Base-by-base conservation (phyloP, 495 filamentous ascomycete genomes). In the Xanthoparmelia taractica region DNA sequence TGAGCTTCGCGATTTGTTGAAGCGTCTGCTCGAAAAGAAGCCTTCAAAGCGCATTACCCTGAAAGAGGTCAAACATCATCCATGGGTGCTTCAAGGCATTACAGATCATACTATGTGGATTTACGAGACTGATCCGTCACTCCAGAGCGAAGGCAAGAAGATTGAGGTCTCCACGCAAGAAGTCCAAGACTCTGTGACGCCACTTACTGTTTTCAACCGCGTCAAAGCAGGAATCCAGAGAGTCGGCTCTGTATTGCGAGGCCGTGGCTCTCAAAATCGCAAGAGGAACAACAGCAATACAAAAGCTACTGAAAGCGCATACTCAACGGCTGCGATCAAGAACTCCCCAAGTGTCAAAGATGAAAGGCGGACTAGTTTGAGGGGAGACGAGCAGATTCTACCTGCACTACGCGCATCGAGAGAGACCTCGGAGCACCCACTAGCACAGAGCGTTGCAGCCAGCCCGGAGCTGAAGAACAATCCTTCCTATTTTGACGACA, bases 81-180 rank as follows among this genome's bases (percentile, higher is more conserved):
- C 89, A n/a, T 99, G 94, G 92, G 87, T 96, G 40, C 79, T 92
- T n/a, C 73, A 85, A 54, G 93, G 87, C 50, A 82, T 99, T 54
- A 75, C 81, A 37, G 87, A 96, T 66, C 83, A 87, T 50, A 76
- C 82, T 29, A 76, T 78, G 4, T 99, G 94, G 94, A 82, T 97
- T 20, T 91, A 97, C 67, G 90, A 96, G 61, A 96, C 91, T 8
- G 95, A 99, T 72, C 92, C 93, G 8, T 85, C 81, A 29, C 82
- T 85, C 34, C 87, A 87, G 64, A 88, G 86, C 63, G 86, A 92
- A 60, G 91, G 91, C 64, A 87, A 90, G 74, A 90, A 85, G 76
- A 97, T 99, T 67, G 88, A 96, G 71, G 89, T 99, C 56, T 92
- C 94, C 18, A 88, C 87, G 59, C 85, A 87, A 68, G 94, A 99